A percentile compares a stretch with the other conserved stretches of the same genome.
phyloP scores from a whole-genome alignment of 768 basidiomycete species.

The Suillus occidentalis region DNA sequence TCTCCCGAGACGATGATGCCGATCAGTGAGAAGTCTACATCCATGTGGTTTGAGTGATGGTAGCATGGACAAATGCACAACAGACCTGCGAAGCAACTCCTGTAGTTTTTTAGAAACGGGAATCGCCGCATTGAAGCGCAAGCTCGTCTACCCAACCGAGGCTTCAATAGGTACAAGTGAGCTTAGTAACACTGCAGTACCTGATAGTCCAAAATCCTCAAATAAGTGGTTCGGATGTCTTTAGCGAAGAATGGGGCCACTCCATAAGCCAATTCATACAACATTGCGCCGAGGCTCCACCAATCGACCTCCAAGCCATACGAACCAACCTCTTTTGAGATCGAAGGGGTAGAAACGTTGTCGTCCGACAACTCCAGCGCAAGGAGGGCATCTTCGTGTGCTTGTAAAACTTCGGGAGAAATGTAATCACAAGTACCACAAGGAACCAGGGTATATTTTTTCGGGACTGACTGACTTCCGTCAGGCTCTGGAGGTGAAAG shows the following conservation, averaged over 20 bases:
- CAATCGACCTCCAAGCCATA: slow-evolving; percentile 93
- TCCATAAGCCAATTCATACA: slow-evolving; percentile 88
- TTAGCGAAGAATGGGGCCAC: slow-evolving; percentile 88
- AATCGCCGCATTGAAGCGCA: slow-evolving; percentile 52
- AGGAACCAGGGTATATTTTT: slow-evolving; percentile 71
- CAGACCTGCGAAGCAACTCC: slow-evolving; percentile 53
- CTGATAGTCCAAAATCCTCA: slow-evolving; percentile 75
- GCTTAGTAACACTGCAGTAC: slow-evolving; percentile 35
- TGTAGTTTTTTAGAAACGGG: slow-evolving; percentile 49
- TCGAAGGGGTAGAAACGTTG: slow-evolving; percentile 18
- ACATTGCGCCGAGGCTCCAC: slow-evolving; percentile 93
- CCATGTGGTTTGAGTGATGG: slow-evolving; percentile 11
- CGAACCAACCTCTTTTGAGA: slow-evolving; percentile 35
- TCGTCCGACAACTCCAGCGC: slow-evolving; percentile 72
- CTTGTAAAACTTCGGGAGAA: slow-evolving; percentile 86
- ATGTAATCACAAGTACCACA: slow-evolving; percentile 97
- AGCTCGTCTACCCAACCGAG: slow-evolving; percentile 45
- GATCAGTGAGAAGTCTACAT: slow-evolving; percentile 57
- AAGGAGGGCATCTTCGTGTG: slow-evolving; percentile 80
- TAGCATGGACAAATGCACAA: slow-evolving; percentile 1
- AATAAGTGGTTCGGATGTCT: slow-evolving; percentile 80
- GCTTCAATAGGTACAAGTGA: slow-evolving; percentile 1
- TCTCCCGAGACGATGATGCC: slow-evolving; percentile 66
- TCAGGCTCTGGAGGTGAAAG: slow-evolving; percentile 55
- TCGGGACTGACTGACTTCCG: slow-evolving; percentile 59